Base-by-base conservation (phyloP, 169 alveolate species). In the Plasmodium vivax region DNA sequence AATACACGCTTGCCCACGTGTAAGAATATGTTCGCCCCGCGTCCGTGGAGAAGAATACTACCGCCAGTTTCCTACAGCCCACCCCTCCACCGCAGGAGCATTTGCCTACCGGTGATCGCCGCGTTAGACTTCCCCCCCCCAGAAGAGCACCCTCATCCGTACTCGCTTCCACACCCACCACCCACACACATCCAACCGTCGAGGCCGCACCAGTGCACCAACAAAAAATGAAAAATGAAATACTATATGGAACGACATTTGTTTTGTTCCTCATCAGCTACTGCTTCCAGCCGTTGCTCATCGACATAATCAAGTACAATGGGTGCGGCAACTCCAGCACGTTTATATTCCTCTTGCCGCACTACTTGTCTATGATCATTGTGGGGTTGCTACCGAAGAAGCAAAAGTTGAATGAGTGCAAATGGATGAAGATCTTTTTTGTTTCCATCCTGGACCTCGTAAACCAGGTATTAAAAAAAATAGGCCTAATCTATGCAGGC, bases 401-500 rank as follows among this genome's bases (percentile, higher is more conserved):
- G 32, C 88, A 92, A 19, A 92, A 84, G 56, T 85, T 95, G 47
- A 88, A 85, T 19, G 95, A 95, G 23, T 95, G 97, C 80, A 79
- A 95, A 82, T 95, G 97, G 97, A 84, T 94, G 62, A 93, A 84
- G 75, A 95, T 95, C 43, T 56, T 94, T 19, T 54, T 95, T 83
- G 95, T 95, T 16, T 93, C 96, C 8, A 9, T 83, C 32, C 30
- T 93, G n/a, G 97, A 95, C 84, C 74, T 95, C 45, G 81, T 95
- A 45, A 95, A 93, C 79, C 97, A 95, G 68, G 93, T 93, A 14
- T 80, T 95, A 6, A 95, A 95, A 93, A 95, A 95, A 95, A 95
- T 93, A 38, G 97, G 97, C 8, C 30, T 95, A 51, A 51, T 95
- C n/a, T 93, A 85, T 68, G 94, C 97, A 7, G 97, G 97, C 2